Percentiles rank a stretch among this genome's conserved stretches.
These are phyloP conservation scores for Aspergillus leporis DNA, from an alignment of 495 filamentous ascomycete species.

Conservation along the genomic window DNA sequence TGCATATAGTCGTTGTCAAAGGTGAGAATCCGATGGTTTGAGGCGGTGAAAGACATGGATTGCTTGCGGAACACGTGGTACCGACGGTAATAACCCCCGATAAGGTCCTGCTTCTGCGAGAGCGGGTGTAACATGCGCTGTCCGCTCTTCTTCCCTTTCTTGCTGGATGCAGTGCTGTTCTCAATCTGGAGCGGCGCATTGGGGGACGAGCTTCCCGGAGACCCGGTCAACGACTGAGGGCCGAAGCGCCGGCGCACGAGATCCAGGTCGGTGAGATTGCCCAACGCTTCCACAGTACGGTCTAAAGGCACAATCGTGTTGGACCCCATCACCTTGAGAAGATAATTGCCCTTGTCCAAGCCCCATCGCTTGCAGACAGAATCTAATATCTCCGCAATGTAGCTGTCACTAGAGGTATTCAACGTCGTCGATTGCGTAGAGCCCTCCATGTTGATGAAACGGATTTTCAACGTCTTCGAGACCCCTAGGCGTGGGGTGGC, in stretches of 20 bases:
- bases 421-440: conserved; percentile 64
- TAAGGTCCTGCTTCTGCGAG: conserved; percentile 74
- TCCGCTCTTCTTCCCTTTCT: conserved; percentile 68
- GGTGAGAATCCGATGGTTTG: conserved; percentile 78
- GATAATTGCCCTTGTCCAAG: conserved; percentile 84
- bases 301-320: conserved; percentile 83
- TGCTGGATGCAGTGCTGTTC: conserved; percentile 42
- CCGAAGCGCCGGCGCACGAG: conserved; percentile 85
- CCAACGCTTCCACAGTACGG: conserved; percentile 85
- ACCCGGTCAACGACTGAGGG: conserved; percentile 72
- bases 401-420: conserved; percentile 89
- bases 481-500: conserved; percentile 70
- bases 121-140: conserved; percentile 69
- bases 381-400: conserved; percentile 90
- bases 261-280: conserved; percentile 80
- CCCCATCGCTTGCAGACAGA: conserved; percentile 86
- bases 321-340: conserved; percentile 83
- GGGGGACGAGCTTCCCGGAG: conserved; percentile 77
- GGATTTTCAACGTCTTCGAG: conserved; percentile 83
- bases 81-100: conserved; percentile 72
- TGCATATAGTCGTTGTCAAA: conserved; percentile 97
- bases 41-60: conserved; percentile 86
- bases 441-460: conserved; percentile 72
- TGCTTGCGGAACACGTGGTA: conserved; percentile 93
- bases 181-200: conserved; percentile 71